Evolutionary conservation across 768 basidiomycete species (phyloP), one percentile per base, ranked within the genome.

Genomic region (Rhodotorula paludigena): DNA sequence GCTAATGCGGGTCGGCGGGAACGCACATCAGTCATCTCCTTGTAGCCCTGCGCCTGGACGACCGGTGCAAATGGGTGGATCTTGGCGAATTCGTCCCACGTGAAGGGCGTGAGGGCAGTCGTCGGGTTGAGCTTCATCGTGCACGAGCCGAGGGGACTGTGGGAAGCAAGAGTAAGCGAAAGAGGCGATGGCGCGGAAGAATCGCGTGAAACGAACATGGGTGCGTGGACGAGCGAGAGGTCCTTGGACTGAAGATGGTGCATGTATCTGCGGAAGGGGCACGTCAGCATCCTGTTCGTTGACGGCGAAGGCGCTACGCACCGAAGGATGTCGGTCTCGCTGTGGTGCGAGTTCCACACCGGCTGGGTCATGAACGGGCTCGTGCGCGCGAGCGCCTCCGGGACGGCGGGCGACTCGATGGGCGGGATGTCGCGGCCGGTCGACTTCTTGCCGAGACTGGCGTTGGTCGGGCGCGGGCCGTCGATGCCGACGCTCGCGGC

Each of bases 311-410:
- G 38, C 48, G n/a, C 48, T 9, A 39, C 53, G 35, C 36, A 54
- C 53, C 96, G 91, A 41, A 99, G 82, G 89, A 99, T 92, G 80
- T 97, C 92, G 0, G 96, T 99, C 82, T 99, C 96, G 9, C 92
- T 94, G 77, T 98, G 94, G 76, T 97, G 89, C 62, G 87, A 86
- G 82, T 97, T 98, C 82, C 94, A 99, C 45, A 96, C 90, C 1
- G 89, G 84, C 77, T 99, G 90, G 0, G 85, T 83, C 18, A 99
- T 83, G 79, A 86, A 89, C 48, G 84, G 79, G 5, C 89, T 88
- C 4, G 76, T 75, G 53, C 80, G 71, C 14, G 75, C 72, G 53
- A 79, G 74, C 82, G 85, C 49, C 87, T 86, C 54, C 77, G 81
- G 58, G 89, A 81, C 38, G 75, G 69, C 16, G 18, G 81, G 78